Evolutionary conservation across 73 alveolate genomes (phyloP).

Genomic region (Paramecium primaurelia): DNA sequence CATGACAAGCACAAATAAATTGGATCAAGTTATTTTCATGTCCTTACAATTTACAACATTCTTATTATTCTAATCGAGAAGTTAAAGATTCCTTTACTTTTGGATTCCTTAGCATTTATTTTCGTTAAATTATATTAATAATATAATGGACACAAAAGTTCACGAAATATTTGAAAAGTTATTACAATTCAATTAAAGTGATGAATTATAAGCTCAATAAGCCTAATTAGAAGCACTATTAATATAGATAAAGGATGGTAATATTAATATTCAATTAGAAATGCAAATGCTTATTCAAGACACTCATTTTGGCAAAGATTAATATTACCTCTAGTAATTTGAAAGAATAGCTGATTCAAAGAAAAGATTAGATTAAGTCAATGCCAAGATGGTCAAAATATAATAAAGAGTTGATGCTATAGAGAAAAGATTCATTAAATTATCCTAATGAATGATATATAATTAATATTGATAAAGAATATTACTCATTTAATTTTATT

Average conservation of each 20-base stretch:
- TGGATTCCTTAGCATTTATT: background rate
- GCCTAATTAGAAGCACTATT: background rate
- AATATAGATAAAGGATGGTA: background rate
- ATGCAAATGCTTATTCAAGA: background rate
- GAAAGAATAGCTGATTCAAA: background rate
- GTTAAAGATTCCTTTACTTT: background rate
- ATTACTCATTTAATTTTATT: background rate
- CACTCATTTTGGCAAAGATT: background rate
- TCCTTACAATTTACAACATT: constrained; percentile 12
- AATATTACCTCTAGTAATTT: background rate
- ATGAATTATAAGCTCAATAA: background rate
- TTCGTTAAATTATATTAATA: background rate
- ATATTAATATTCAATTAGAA: background rate
- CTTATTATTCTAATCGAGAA: background rate
- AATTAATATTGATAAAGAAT: background rate
- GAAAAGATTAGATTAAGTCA: background rate
- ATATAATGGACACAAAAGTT: background rate
- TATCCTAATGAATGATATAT: background rate
- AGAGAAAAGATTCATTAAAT: background rate
- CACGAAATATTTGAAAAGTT: background rate
- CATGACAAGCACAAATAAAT: background rate
- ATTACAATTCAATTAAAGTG: background rate
- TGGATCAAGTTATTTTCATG: background rate
- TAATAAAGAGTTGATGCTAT: background rate
- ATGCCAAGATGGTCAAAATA: background rate